These are phyloP conservation scores for Mycena chlorophos DNA, from an alignment of 768 basidiomycete genomes.

Conservation along the genomic window DNA sequence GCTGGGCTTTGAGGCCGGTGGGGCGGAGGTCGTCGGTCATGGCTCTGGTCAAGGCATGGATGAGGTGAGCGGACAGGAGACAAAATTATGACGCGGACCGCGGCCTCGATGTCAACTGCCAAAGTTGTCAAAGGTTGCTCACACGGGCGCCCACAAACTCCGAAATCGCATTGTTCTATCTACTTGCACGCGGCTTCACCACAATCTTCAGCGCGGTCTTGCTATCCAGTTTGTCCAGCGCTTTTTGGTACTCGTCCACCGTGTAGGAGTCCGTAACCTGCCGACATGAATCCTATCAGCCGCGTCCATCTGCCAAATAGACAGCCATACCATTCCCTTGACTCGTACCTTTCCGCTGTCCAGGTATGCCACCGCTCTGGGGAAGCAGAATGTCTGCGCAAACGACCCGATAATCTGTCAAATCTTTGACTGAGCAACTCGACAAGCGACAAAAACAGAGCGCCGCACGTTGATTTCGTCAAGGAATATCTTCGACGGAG, in stretches of 20 bases:
- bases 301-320: background rate
- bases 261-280: conserved; percentile 59
- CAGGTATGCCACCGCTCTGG: conserved; percentile 85
- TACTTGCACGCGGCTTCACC: conserved; percentile 39
- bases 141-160: background rate
- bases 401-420: conserved; percentile 50
- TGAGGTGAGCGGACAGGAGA: background rate
- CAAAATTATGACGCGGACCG: background rate
- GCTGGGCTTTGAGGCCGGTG: conserved; percentile 52
- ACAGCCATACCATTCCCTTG: conserved; percentile 46
- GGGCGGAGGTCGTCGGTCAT: background rate
- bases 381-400: conserved; percentile 88
- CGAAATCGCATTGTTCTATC: too few species aligned
- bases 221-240: conserved; percentile 66
- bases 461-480: conserved; percentile 68
- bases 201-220: conserved; percentile 54
- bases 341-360: conserved; percentile 82
- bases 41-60: background rate
- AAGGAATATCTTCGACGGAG: conserved; percentile 72
- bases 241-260: conserved; percentile 61
- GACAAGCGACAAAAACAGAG: conserved; percentile 6
- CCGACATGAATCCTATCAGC: background rate
- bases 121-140: background rate
- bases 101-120: conserved; percentile 2
- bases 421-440: background rate